Percentiles rank a stretch among this genome's conserved stretches.
phyloP scores from a whole-genome alignment of 331 rosid species.

The Quercus tomentella region DNA sequence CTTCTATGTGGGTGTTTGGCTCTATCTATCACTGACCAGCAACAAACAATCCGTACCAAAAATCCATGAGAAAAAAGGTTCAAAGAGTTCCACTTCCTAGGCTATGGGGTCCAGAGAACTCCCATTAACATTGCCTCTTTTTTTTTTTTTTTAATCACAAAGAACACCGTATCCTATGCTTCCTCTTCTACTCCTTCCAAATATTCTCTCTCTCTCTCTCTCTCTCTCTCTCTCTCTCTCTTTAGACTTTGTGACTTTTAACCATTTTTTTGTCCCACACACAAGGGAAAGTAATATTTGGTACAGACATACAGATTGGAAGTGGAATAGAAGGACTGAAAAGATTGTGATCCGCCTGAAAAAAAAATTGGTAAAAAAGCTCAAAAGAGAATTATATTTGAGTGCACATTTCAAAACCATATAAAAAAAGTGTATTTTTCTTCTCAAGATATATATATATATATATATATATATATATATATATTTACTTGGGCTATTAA shows the following conservation, averaged over 20 bases:
- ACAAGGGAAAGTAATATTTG: neutral
- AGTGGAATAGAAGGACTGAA: constrained; percentile 46
- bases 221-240: constrained; percentile 7
- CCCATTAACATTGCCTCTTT: neutral
- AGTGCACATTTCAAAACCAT: constrained; percentile 26
- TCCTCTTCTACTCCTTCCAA: neutral
- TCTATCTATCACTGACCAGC: constrained; percentile 22
- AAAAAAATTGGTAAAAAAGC: constrained; percentile 11
- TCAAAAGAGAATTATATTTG: neutral
- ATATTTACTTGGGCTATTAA: constrained; percentile 28
- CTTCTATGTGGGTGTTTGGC: constrained; percentile 24
- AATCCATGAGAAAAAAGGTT: constrained; percentile 21
- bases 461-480: too few species aligned
- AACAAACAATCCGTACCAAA: constrained; percentile 27
- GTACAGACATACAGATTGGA: constrained; percentile 19
- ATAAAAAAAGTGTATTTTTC: constrained; percentile 11
- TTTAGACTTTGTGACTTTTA: constrained; percentile 9
- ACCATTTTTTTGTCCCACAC: constrained; percentile 17
- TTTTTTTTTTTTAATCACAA: neutral
- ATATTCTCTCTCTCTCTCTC: constrained; percentile 18
- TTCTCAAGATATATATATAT: constrained; percentile 13
- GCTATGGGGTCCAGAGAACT: constrained; percentile 22
- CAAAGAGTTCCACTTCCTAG: constrained; percentile 8
- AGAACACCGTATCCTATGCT: constrained; percentile 8
- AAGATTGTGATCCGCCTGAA: constrained; percentile 28